Percentiles rank a stretch among this genome's conserved stretches.
phyloP scores from a whole-genome alignment of 257 asterid species.

The Ophiorrhiza pumila region DNA sequence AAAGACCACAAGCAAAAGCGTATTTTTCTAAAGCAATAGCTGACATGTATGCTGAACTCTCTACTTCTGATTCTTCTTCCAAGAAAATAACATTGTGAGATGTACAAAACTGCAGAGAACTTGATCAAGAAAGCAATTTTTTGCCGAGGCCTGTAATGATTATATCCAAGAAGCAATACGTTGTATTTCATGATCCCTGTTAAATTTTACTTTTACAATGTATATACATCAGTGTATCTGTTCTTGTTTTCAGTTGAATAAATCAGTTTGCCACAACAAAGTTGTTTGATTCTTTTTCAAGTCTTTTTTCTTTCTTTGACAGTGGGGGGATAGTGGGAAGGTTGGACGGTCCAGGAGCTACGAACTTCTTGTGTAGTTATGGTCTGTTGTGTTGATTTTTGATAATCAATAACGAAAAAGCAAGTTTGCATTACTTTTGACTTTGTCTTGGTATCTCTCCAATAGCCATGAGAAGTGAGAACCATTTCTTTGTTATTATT shows the following conservation, averaged over 20 bases:
- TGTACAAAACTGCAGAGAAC: background rate
- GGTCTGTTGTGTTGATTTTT: too few relatives aligned
- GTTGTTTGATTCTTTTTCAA: background rate
- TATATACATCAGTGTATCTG: too few relatives aligned
- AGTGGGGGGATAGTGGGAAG: background rate
- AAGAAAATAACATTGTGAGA: constrained; percentile 27
- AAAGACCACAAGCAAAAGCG: constrained; percentile 66
- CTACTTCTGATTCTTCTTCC: constrained; percentile 40
- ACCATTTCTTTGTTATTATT: background rate
- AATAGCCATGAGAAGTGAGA: background rate
- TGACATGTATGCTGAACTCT: constrained; percentile 54
- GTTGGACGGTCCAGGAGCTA: background rate
- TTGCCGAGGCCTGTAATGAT: background rate
- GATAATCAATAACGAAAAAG: too few relatives aligned
- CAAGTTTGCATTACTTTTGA: too few relatives aligned
- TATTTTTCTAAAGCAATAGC: constrained; percentile 60
- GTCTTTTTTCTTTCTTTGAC: background rate
- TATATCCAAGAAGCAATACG: background rate
- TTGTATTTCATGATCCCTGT: background rate
- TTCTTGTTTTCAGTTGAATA: background rate
- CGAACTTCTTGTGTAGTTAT: background rate
- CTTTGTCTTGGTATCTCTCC: too few relatives aligned
- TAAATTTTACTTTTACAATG: background rate
- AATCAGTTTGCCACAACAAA: background rate
- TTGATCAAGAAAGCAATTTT: background rate